Percentiles rank a stretch among this genome's conserved stretches.
Conservation (phyloP, 2,329 filamentous ascomycete species). For the Neodidymelliopsis sp. region DNA sequence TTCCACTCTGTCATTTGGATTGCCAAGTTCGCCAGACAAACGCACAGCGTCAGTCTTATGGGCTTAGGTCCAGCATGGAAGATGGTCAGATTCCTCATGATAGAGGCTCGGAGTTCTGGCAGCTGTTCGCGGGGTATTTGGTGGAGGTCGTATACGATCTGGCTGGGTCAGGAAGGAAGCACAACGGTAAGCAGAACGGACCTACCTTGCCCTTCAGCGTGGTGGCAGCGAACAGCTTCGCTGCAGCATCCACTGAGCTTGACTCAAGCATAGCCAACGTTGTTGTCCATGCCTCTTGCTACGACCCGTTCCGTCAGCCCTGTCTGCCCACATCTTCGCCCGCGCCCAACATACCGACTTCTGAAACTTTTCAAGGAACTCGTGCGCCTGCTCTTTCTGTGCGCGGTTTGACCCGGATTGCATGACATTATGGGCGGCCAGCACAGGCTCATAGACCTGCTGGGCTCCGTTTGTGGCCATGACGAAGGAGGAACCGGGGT, state of each 20-base stretch:
- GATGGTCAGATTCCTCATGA: constrained; percentile 80
- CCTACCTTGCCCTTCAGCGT: constrained; percentile 96
- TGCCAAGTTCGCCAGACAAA: constrained; percentile 91
- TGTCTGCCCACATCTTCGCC: constrained; percentile 16
- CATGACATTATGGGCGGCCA: constrained; percentile 92
- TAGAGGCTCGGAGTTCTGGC: constrained; percentile 79
- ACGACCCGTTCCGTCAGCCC: constrained; percentile 37
- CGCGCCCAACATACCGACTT: constrained; percentile 78
- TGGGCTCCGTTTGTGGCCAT: constrained; percentile 74
- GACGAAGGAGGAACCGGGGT: constrained; percentile 35
- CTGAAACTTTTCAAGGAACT: constrained; percentile 93
- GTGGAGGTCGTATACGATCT: constrained; percentile 97
- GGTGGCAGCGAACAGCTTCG: constrained; percentile 93
- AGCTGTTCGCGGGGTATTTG: constrained; percentile 82
- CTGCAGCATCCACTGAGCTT: constrained; percentile 75
- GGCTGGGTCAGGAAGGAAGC: constrained; percentile 31
- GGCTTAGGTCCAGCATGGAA: constrained; percentile 83
- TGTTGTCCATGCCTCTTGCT: constrained; percentile 91
- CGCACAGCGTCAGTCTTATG: constrained; percentile 85
- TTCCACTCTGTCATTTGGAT: constrained; percentile 98
- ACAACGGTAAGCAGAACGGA: neutral
- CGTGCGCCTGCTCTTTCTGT: constrained; percentile 87
- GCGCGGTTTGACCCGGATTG: constrained; percentile 79
- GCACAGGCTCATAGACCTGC: constrained; percentile 81
- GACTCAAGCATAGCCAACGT: constrained; percentile 88